Percentiles rank a stretch among this genome's conserved stretches.
Conservation (phyloP, 192 early-diverging fungal genomes). For the Backusella macrospora region DNA sequence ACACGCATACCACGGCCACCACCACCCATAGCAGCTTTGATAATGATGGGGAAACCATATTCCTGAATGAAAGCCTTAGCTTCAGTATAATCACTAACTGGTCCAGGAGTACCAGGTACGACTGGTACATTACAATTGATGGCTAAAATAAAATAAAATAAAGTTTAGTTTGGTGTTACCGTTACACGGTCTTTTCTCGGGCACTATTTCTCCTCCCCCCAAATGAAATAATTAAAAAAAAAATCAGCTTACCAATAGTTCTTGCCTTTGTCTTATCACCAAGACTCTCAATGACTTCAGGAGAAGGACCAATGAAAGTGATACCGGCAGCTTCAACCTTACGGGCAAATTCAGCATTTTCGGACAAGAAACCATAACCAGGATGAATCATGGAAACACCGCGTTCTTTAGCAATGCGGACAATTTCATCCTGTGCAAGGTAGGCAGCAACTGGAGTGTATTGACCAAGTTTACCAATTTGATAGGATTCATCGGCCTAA, state of each 20-base stretch:
- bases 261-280: slow-evolving; percentile 97
- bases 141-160: slow-evolving; percentile 51
- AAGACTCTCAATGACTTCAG: slow-evolving; percentile 82
- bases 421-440: slow-evolving; percentile 91
- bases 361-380: slow-evolving; percentile 95
- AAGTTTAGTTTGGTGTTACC: slow-evolving; percentile 1
- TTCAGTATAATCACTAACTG: slow-evolving; percentile 66
- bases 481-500: slow-evolving; percentile 93
- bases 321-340: slow-evolving; percentile 89
- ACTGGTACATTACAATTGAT: slow-evolving; percentile 84
- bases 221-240: slow-evolving; percentile 10
- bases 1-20: slow-evolving; percentile 98
- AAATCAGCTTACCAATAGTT: slow-evolving; percentile 63
- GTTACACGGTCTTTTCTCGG: slow-evolving; percentile 6
- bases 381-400: slow-evolving; percentile 91
- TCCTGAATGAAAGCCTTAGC: slow-evolving; percentile 73
- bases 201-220: slow-evolving; percentile 6
- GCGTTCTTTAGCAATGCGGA: slow-evolving; percentile 81
- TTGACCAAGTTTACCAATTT: slow-evolving; percentile 82
- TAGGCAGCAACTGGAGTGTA: slow-evolving; percentile 94
- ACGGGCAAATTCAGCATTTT: slow-evolving; percentile 91
- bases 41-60: slow-evolving; percentile 92
- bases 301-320: slow-evolving; percentile 86
- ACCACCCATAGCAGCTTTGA: slow-evolving; percentile 97
- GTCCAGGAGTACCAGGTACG: slow-evolving; percentile 92